Percentiles rank a stretch among this genome's conserved stretches.
phyloP scores from a whole-genome alignment of 148 eudicot genomes.

The Agrostemma githago region DNA sequence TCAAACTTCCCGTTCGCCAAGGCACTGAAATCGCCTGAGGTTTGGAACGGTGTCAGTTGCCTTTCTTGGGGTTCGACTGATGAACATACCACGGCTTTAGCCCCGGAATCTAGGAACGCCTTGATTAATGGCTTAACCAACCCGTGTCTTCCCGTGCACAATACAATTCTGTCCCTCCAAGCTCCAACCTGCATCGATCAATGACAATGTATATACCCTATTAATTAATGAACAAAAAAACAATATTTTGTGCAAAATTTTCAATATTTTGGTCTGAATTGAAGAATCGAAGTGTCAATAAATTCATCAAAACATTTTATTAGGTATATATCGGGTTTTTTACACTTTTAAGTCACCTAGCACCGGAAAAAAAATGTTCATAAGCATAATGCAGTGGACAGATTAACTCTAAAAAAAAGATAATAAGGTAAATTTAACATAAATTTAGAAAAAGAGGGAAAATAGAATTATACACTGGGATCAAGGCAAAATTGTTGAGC shows the following conservation, averaged over 20 bases:
- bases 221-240: not conserved
- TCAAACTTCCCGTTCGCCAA: constrained; percentile 87
- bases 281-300: no score
- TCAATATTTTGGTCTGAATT: no score
- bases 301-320: no score
- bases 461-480: no score
- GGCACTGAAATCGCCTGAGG: constrained; percentile 53
- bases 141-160: constrained; percentile 71
- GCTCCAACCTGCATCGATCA: constrained; percentile 66
- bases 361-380: no score
- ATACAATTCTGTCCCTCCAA: constrained; percentile 91
- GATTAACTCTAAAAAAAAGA: not conserved
- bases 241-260: no score
- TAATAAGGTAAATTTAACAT: not conserved
- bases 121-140: constrained; percentile 60
- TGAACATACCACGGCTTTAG: constrained; percentile 88
- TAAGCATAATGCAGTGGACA: not conserved
- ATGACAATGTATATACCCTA: not conserved
- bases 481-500: no score
- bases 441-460: no score
- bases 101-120: constrained; percentile 83
- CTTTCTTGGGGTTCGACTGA: constrained; percentile 72
- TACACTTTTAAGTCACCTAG: no score
- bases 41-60: constrained; percentile 63
- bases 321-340: no score